Base-by-base conservation (phyloP, 2,329 filamentous ascomycete species). In the Pseudophaeomoniella oleicola region DNA sequence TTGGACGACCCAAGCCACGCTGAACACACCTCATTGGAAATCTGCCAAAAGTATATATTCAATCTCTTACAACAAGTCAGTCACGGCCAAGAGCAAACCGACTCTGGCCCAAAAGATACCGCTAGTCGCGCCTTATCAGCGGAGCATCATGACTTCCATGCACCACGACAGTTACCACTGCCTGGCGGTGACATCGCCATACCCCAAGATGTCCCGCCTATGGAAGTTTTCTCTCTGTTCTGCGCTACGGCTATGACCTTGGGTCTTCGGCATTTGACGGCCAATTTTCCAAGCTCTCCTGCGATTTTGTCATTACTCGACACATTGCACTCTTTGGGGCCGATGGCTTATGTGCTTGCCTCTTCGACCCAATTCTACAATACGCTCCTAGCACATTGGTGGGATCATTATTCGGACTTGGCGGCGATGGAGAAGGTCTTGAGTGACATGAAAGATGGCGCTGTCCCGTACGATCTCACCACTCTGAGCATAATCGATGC, bases 361-460 rank as follows among this genome's bases (percentile, higher is more conserved):
- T 53, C 56, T 11, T 60, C 56, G 5, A 52, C 53, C 1, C 50
- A 49, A 2, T 53, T 66, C 15, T 65, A 59, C 46, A 63, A 64
- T 41, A 60, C 63, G 30, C 45, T 64, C 40, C 53, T 66, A 18
- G 49, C 51, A 29, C 57, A 60, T 39, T 50, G 56, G 39, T 66
- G 63, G 62, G 46, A 50, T 29, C 54, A 55, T 4, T 58, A 57
- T 35, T 55, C 54, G 4, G 57, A 64, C 32, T 45, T 66, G 2
- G 51, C 54, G 4, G 54, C 50, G 12, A 54, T 66, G 18, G 47
- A 60, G 3, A 46, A 50, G 2, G 48, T 64, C 6, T 46, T 64
- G 6, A 46, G 47, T 16, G 61, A 66, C 33, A 66, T 66, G 62
- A 53, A 62, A 34, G 46, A 54, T n/a, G 53, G 50, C 4, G 62